A percentile compares a stretch with the other conserved stretches of the same genome.
Evolutionary conservation across 495 filamentous ascomycete species (phyloP).

Genomic region (Oidiodendron maius): DNA sequence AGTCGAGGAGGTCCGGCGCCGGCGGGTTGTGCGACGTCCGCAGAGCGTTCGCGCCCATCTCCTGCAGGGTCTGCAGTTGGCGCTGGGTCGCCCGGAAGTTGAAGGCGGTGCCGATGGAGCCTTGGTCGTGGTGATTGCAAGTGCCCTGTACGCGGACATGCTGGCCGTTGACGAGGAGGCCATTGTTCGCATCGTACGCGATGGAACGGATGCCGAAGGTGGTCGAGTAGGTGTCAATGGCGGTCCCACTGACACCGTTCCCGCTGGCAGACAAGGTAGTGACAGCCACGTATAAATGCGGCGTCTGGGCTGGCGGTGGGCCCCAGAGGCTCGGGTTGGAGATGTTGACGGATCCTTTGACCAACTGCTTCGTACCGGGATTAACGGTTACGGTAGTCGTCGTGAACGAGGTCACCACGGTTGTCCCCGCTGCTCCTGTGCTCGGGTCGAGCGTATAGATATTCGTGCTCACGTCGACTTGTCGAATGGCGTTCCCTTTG

Average conservation of each 20-base stretch:
- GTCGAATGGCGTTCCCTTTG: slow-evolving; percentile 15
- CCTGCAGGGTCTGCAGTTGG: slow-evolving; percentile 37
- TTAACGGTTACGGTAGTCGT: too few species aligned
- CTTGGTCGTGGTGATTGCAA: slow-evolving; percentile 43
- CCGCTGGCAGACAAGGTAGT: slow-evolving; percentile 24
- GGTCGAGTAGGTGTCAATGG: slow-evolving; percentile 41
- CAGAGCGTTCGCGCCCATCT: slow-evolving; percentile 42
- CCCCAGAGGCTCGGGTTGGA: slow-evolving; percentile 39
- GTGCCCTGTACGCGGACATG: slow-evolving; percentile 32
- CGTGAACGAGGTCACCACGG: too few species aligned
- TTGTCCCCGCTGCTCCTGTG: too few species aligned
- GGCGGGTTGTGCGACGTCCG: slow-evolving; percentile 46
- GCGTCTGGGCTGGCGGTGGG: slow-evolving; percentile 35
- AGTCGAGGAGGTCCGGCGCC: slow-evolving; percentile 46
- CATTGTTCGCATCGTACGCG: slow-evolving; percentile 30
- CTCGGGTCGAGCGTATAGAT: slow-evolving; percentile 4
- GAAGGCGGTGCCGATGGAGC: slow-evolving; percentile 40
- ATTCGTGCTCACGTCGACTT: slow-evolving; percentile 1
- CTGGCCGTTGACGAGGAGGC: slow-evolving; percentile 36
- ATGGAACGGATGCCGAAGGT: slow-evolving; percentile 40
- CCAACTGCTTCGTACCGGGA: slow-evolving; percentile 24
- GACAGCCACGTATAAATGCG: slow-evolving; percentile 40
- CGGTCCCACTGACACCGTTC: slow-evolving; percentile 1
- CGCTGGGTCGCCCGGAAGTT: slow-evolving; percentile 36
- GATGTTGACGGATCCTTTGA: slow-evolving; percentile 30